Conservation (phyloP, 768 basidiomycete genomes). For the Pholiota microspora region DNA sequence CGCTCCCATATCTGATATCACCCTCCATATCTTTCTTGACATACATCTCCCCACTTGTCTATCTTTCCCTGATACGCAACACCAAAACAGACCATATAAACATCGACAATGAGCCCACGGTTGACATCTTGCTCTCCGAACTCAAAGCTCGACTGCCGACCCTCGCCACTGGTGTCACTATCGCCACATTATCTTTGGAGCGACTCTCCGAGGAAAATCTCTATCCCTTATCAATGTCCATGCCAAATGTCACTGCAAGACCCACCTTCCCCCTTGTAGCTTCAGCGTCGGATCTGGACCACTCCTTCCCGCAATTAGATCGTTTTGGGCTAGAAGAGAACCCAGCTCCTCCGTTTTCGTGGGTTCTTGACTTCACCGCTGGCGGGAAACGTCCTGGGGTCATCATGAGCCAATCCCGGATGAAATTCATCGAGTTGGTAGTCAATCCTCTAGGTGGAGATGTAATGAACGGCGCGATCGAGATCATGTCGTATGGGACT, state of each 20-base stretch:
- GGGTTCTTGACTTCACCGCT: constrained; percentile 74
- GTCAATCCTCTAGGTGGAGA: constrained; percentile 53
- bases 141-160: constrained; percentile 46
- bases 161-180: constrained; percentile 44
- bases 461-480: constrained; percentile 31
- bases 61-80: constrained; percentile 56
- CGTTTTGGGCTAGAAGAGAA: constrained; percentile 19
- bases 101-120: constrained; percentile 25
- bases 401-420: constrained; percentile 69
- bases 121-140: constrained; percentile 54
- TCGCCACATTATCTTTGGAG: constrained; percentile 51
- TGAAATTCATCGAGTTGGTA: constrained; percentile 70
- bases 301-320: constrained; percentile 46
- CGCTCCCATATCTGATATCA: constrained; percentile 66
- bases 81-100: constrained; percentile 16
- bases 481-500: constrained; percentile 44
- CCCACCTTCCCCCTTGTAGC: constrained; percentile 56
- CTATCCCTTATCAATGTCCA: constrained; percentile 43
- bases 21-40: constrained; percentile 74
- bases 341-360: constrained; percentile 36
- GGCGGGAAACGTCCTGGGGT: constrained; percentile 52
- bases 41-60: constrained; percentile 66
- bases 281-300: constrained; percentile 44
- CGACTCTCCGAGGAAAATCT: constrained; percentile 32
- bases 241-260: constrained; percentile 41